phyloP scores from a whole-genome alignment of 352 stramenopile species.

The Thraustochytrium aureum region DNA sequence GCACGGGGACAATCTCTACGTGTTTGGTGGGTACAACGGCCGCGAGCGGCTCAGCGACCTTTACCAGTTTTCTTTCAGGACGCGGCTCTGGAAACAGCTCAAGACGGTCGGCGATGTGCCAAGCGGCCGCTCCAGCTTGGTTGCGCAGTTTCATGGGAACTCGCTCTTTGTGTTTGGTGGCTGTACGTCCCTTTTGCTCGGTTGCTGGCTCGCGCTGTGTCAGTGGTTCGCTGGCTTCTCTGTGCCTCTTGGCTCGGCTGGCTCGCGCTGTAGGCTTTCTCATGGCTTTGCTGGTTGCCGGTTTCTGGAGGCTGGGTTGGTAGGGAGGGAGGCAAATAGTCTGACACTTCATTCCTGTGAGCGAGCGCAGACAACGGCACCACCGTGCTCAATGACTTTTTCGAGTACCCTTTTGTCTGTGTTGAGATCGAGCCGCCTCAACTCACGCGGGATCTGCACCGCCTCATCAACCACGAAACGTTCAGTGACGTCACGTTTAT shows the following conservation, averaged over 20 bases:
- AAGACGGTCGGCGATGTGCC: slow-evolving; percentile 62
- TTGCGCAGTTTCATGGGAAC: slow-evolving; percentile 70
- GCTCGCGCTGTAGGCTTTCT: too few species aligned
- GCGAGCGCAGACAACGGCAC: slow-evolving; percentile 66
- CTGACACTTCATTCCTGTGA: too few species aligned
- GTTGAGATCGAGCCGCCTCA: slow-evolving; percentile 62
- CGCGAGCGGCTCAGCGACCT: slow-evolving; percentile 70
- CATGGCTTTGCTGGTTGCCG: too few species aligned
- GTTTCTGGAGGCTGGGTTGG: too few species aligned
- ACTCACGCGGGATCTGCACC: slow-evolving; percentile 1
- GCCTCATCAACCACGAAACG: slow-evolving; percentile 63
- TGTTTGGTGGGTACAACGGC: slow-evolving; percentile 68
- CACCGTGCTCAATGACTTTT: slow-evolving; percentile 74
- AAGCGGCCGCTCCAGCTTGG: slow-evolving; percentile 66
- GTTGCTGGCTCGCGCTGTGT: neutral
- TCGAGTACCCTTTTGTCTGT: slow-evolving; percentile 67
- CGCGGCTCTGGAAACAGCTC: slow-evolving; percentile 49
- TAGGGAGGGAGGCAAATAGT: too few species aligned
- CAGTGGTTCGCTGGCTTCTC: neutral
- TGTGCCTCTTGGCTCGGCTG: too few species aligned
- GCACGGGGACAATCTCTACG: slow-evolving; percentile 59
- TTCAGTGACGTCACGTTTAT: slow-evolving; percentile 70
- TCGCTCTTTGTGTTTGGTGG: slow-evolving; percentile 70
- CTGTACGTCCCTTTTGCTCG: slow-evolving; percentile 10
- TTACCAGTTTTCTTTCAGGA: slow-evolving; percentile 66